Evolutionary conservation across 108 stramenopile genomes (phyloP), one percentile per base, ranked within the genome.

Genomic region (Skeletonema marinoi): DNA sequence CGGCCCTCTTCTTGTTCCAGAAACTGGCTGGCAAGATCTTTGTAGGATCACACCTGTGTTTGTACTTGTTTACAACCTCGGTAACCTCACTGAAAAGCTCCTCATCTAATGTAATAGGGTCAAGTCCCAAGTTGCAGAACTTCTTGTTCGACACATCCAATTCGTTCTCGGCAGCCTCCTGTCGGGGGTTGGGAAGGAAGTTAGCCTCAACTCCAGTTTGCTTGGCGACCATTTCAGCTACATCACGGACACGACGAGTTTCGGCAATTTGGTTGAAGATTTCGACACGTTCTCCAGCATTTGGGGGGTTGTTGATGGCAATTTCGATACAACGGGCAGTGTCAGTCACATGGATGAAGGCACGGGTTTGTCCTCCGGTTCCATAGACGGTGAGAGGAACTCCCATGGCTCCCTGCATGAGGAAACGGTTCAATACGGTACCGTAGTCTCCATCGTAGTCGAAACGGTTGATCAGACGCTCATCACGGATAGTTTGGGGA

Each of bases 371-470:
- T 56, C 97, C 98, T 2, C 98, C 98, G 19, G 97, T 98, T 39
- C 98, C 98, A 74, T 98, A 98, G 39, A 98, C 98, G 31, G 98
- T 98, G 61, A 98, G 85, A 6, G 98, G 98, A 60, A 98, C 96
- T 58, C 93, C 95, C 89, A 98, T 93, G 71, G 97, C 96, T 39
- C 92, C 97, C 84, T 98, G 98, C 96, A 98, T 98, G 70, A 98
- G 90, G 90, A 98, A 98, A 60, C 98, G 89, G 85, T 98, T 98
- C 64, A 98, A 81, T 31, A 98, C 98, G 11, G 98, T 98, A 31
- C 98, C 98, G 86, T 98, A 98, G 78, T 98, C 98, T 67, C 97
- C 95, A 78, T 98, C 98, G 82, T 98, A 98, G 82, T 98, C 98
- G 71, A 98, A 98, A 61, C 98, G 95, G 87, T 98, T 98, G 77